phyloP scores from a whole-genome alignment of 345 rosid genomes.

The Rhodamnia argentea region DNA sequence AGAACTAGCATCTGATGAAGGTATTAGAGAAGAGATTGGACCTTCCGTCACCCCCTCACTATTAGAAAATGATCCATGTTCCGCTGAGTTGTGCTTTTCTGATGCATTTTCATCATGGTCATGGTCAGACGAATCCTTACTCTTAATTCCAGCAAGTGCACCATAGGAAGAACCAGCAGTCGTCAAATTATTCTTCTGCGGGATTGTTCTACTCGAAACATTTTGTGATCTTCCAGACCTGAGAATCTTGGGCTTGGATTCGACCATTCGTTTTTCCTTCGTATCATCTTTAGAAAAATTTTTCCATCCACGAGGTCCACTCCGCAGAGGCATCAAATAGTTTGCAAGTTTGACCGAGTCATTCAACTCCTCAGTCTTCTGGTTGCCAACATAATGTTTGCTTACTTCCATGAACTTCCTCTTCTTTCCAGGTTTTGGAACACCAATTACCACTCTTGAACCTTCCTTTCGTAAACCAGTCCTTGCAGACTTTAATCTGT shows the following conservation, averaged over 20 bases:
- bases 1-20: conserved; percentile 11
- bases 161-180: conserved; percentile 25
- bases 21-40: conserved; percentile 31
- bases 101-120: conserved; percentile 24
- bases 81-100: conserved; percentile 25
- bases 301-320: conserved; percentile 57
- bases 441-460: conserved; percentile 67
- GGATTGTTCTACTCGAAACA: conserved; percentile 33
- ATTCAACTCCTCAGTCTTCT: conserved; percentile 33
- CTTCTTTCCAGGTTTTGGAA: conserved; percentile 97
- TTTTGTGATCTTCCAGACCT: conserved; percentile 32
- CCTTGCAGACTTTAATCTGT: conserved; percentile 44
- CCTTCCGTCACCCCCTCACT: conserved; percentile 36
- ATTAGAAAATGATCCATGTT: conserved; percentile 28
- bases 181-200: conserved; percentile 28
- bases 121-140: conserved; percentile 26
- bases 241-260: conserved; percentile 42
- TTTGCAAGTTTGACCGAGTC: conserved; percentile 57
- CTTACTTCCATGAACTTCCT: conserved; percentile 98
- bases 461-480: conserved; percentile 84
- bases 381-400: conserved; percentile 69
- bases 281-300: conserved; percentile 34
- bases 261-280: conserved; percentile 41
- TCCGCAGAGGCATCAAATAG: conserved; percentile 55
- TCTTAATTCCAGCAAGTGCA: conserved; percentile 26